A percentile compares a stretch with the other conserved stretches of the same genome.
phyloP scores from a whole-genome alignment of 2,329 filamentous ascomycete species.

The Cytospora chrysosperma region DNA sequence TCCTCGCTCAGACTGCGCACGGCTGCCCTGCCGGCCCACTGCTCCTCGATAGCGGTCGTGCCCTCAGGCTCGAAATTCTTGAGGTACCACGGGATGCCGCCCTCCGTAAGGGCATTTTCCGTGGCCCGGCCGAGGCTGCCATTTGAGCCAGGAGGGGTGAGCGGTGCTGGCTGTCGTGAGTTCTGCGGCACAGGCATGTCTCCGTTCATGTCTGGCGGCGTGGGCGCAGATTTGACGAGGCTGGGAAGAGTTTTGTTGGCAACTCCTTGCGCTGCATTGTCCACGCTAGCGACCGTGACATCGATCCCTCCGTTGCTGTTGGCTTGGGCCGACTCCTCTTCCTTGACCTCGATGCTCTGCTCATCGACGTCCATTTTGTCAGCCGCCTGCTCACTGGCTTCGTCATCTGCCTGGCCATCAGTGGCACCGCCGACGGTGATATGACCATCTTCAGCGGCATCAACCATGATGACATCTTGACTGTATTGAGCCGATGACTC shows the following conservation, averaged over 20 bases:
- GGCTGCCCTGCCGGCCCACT: constrained; percentile 70
- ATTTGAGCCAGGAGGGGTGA: constrained; percentile 67
- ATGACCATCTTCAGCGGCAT: constrained; percentile 45
- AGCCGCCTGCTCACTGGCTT: constrained; percentile 28
- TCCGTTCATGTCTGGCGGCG: constrained; percentile 49
- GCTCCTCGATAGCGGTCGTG: constrained; percentile 75
- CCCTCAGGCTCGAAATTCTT: constrained; percentile 75
- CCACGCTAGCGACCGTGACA: constrained; percentile 32
- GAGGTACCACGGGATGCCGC: constrained; percentile 87
- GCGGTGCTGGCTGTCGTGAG: constrained; percentile 45
- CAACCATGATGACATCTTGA: constrained; percentile 52
- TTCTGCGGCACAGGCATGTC: constrained; percentile 38
- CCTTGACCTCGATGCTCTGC: constrained; percentile 35
- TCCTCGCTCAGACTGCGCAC: constrained; percentile 73
- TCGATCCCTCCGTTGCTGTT: constrained; percentile 33
- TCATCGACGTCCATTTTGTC: constrained; percentile 31
- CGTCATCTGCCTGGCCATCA: constrained; percentile 34
- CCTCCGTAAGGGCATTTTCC: constrained; percentile 60
- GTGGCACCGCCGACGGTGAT: constrained; percentile 45
- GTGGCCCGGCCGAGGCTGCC: constrained; percentile 52
- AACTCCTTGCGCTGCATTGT: constrained; percentile 27
- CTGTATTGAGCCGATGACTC: constrained; percentile 42
- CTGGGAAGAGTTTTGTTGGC: constrained; percentile 28
- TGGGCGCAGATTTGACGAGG: constrained; percentile 37
- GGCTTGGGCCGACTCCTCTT: constrained; percentile 30